These are phyloP conservation scores for Camellia sinensis DNA, from an alignment of 148 eudicot genomes.

Conservation along the genomic window DNA sequence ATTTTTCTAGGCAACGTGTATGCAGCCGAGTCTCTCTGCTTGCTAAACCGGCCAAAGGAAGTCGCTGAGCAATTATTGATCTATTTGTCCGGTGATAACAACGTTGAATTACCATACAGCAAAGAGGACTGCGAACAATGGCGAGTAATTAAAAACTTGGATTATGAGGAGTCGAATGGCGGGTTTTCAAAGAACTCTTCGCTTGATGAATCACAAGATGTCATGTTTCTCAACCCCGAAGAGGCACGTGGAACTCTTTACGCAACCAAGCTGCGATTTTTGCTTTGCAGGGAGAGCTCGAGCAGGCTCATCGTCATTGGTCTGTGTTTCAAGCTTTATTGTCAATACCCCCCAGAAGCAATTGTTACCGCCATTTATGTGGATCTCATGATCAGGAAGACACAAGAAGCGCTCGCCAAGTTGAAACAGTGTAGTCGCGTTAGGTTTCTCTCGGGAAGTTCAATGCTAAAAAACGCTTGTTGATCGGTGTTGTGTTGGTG, in stretches of 20 bases:
- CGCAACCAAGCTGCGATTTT: slow-evolving; percentile 58
- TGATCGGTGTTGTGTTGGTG: slow-evolving; percentile 31
- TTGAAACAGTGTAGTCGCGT: slow-evolving; percentile 57
- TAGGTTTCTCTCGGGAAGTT: slow-evolving; percentile 47
- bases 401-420: slow-evolving; percentile 56
- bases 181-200: slow-evolving; percentile 9
- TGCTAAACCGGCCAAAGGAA: slow-evolving; percentile 67
- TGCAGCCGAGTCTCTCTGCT: slow-evolving; percentile 88
- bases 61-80: slow-evolving; percentile 68
- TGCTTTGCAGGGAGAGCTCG: slow-evolving; percentile 59
- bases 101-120: slow-evolving; percentile 56
- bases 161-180: slow-evolving; percentile 52
- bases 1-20: slow-evolving; percentile 62
- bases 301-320: slow-evolving; percentile 47
- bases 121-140: slow-evolving; percentile 66
- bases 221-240: slow-evolving; percentile 53
- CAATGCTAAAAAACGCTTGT: slow-evolving; percentile 33
- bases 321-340: slow-evolving; percentile 49
- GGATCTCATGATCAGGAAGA: slow-evolving; percentile 60
- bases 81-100: slow-evolving; percentile 49
- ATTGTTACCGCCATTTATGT: slow-evolving; percentile 54
- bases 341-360: slow-evolving; percentile 57
- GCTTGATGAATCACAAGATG: slow-evolving; percentile 36
- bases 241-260: slow-evolving; percentile 70
- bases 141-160: slow-evolving; percentile 46